Percentiles rank a stretch among this genome's conserved stretches.
phyloP scores from a whole-genome alignment of 768 basidiomycete species.

The Pleurotus salmoneostramineus region DNA sequence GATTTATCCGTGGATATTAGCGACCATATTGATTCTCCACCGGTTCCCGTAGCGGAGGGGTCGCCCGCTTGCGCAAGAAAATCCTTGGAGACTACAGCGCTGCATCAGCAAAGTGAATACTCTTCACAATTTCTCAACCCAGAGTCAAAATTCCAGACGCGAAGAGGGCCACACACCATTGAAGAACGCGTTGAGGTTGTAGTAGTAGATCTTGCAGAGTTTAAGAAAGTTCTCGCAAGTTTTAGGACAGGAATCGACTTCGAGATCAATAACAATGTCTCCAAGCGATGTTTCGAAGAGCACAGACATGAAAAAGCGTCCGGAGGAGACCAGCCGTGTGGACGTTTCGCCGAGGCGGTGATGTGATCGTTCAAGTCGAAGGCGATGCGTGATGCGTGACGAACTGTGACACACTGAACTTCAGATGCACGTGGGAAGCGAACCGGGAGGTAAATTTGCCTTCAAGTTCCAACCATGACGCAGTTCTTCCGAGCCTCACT shows the following conservation, averaged over 20 bases:
- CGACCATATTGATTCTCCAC: constrained; percentile 89
- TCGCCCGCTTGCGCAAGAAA: constrained; percentile 98
- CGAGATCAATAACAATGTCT: constrained; percentile 94
- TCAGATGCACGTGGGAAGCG: no score
- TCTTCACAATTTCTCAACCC: neutral
- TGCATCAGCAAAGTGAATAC: neutral
- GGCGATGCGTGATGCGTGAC: neutral
- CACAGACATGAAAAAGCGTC: constrained; percentile 69
- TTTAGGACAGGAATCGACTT: constrained; percentile 85
- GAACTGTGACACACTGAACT: neutral
- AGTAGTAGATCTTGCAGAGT: constrained; percentile 95
- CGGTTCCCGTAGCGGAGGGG: constrained; percentile 90
- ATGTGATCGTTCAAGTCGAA: neutral
- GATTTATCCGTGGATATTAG: constrained; percentile 39
- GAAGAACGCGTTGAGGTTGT: constrained; percentile 96
- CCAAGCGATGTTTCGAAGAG: constrained; percentile 96
- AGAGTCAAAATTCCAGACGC: neutral
- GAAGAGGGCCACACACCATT: constrained; percentile 61
- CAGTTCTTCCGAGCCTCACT: neutral
- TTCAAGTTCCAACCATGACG: neutral
- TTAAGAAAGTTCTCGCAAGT: constrained; percentile 97
- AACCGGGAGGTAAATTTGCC: constrained; percentile 6
- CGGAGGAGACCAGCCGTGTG: neutral
- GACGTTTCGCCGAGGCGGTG: neutral
- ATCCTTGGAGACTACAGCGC: constrained; percentile 83